Base-by-base conservation (phyloP, 116 monocot species). In the Zostera marina region DNA sequence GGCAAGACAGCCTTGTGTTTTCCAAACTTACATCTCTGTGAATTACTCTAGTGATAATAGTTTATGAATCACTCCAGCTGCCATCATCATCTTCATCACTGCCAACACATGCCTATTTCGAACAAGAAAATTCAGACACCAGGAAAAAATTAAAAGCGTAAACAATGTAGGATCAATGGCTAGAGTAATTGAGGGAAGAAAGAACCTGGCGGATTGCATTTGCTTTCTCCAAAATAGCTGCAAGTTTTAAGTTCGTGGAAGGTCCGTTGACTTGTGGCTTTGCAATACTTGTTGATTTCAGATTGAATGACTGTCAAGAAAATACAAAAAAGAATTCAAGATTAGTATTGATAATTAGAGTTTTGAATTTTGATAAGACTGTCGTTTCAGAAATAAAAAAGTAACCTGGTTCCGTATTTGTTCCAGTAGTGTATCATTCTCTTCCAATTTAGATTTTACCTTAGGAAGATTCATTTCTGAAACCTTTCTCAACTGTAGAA, bases 191-290 rank as follows among this genome's bases (percentile, higher is more conserved):
- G 32, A 32, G 32, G 32, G 17, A 19, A 25, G 11, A 12, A 44
- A n/a, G 21, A 53, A 85, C 91, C 81, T 79, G 79, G 23, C 91
- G 79, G 42, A 91, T 79, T 59, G 94, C 88, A 76, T 85, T 89
- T 44, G 89, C 89, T 61, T 84, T 96, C 74, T 96, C 89, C 66
- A 96, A 60, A 65, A 96, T 96, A 32, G 94, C 94, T 65, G 84
- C 77, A 69, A 96, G 82, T 53, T 78, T 96, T 22, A 89, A 62
- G 62, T 96, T 96, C 54, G 85, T 80, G 46, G 66, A 53, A 74
- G 85, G 85, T 56, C 70, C 76, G 52, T 72, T 70, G 8, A 85
- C 63, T 58, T 66, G 74, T 32, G 69, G 75, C 63, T 73, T 89
- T 60, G 71, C 41, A 20, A 48, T 52, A 65, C 46, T 62, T 53